phyloP scores from a whole-genome alignment of 1,139 yeast species.

The Sugiyamaella sp. region DNA sequence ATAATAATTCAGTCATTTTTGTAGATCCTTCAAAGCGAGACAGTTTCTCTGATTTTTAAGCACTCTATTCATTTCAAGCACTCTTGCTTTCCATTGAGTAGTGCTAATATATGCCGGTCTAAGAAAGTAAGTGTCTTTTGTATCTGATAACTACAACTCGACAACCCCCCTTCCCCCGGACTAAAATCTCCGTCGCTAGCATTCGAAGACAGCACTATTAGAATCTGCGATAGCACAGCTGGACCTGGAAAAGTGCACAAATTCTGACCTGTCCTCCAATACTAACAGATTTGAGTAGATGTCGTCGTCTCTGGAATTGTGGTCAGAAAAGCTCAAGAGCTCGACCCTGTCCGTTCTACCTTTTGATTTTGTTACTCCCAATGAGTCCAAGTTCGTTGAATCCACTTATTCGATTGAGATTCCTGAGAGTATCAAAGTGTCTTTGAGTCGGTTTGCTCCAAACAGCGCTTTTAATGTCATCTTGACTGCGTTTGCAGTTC shows the following conservation, averaged over 20 bases:
- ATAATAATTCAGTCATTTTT: constrained; percentile 9
- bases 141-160: no score
- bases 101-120: no score
- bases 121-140: no score
- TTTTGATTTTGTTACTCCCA: constrained; percentile 80
- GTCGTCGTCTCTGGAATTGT: constrained; percentile 34
- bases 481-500: constrained; percentile 69
- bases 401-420: constrained; percentile 53
- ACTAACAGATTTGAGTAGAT: constrained; percentile 1
- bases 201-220: no score
- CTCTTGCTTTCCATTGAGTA: no score
- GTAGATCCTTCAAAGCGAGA: no score
- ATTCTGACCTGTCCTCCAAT: no score
- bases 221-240: no score
- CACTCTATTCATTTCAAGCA: no score
- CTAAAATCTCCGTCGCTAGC: no score
- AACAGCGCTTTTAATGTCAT: constrained; percentile 51
- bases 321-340: constrained; percentile 72
- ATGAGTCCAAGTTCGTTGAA: constrained; percentile 69
- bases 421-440: constrained; percentile 33
- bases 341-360: constrained; percentile 89
- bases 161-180: no score
- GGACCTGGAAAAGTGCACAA: no score
- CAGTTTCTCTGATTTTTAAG: background rate
- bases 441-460: constrained; percentile 27